Evolutionary conservation across 140 eudicot species (phyloP), one percentile per base, ranked within the genome.

Genomic region (Flaveria floridana): DNA sequence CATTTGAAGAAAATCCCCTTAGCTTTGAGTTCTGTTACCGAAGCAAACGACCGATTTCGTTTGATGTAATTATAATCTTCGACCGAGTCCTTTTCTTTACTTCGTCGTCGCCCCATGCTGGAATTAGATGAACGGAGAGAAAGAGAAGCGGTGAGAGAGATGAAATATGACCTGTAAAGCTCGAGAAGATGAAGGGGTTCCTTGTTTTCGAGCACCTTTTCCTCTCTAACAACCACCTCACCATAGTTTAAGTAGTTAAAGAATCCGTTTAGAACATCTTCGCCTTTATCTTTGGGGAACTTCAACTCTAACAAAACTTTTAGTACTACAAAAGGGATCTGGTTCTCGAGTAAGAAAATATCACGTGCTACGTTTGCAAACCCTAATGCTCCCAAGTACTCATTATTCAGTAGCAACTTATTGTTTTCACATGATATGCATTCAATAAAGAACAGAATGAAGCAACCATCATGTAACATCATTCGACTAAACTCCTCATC

Each of bases 131-230:
- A 46, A 80, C 42, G 61, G 11, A 21, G 23, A 21, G 67, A 39
- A 21, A 30, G 6, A 30, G 84, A 64, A 37, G 15, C 30, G 1
- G 73, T 7, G 18, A 76, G 68, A 10, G 78, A 55, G 71, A 81
- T 65, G 72, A 81, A 76, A 65, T 73, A 64, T 2, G 75, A 47
- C 37, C 85, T 53, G 26, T 64, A 73, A 61, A 79, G 76, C 74
- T 84, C 87, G 11, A 80, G 87, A 55, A 84, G 81, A 69, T 84
- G 87, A 18, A 84, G 85, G 0, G 85, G 87, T 21, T 73, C 39
- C 25, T 53, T 51, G 39, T 21, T 25, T 14, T 16, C 28, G 8
- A 79, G 34, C 28, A 79, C 74, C 34, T 26, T 70, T 76, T 81
- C 63, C 4, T 20, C 57, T 16, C 59, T 39, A 26, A 8, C 42